Percentiles rank a stretch among this genome's conserved stretches.
Conservation (phyloP, 257 asterid species). For the Catharanthus roseus region DNA sequence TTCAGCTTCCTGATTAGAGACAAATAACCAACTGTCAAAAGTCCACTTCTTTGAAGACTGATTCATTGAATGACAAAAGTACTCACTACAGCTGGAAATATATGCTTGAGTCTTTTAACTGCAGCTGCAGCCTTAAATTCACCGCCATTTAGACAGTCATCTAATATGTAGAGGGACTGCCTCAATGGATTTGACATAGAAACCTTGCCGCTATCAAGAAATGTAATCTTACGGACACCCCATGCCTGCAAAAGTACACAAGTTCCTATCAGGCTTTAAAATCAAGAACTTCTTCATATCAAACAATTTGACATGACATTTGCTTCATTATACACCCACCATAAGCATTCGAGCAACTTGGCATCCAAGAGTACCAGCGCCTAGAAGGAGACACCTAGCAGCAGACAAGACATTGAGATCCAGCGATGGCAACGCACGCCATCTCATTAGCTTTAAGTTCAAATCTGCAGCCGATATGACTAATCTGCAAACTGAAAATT, state of each 20-base stretch:
- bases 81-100: conserved; percentile 87
- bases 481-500: conserved; percentile 46
- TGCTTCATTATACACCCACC: conserved; percentile 38
- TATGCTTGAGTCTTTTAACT: conserved; percentile 63
- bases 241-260: conserved; percentile 57
- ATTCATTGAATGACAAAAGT: not conserved
- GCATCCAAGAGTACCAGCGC: conserved; percentile 99
- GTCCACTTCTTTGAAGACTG: not conserved
- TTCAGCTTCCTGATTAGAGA: conserved; percentile 61
- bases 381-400: conserved; percentile 76
- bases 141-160: conserved; percentile 91
- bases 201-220: conserved; percentile 87
- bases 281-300: not conserved
- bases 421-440: conserved; percentile 92
- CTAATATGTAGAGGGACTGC: conserved; percentile 82
- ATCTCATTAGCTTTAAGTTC: conserved; percentile 92
- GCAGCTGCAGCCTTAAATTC: conserved; percentile 83
- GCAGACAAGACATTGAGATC: conserved; percentile 59
- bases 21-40: not conserved
- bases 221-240: conserved; percentile 87
- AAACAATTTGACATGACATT: not conserved
- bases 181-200: conserved; percentile 93
- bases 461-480: conserved; percentile 91
- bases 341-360: conserved; percentile 96
- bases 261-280: not conserved